Evolutionary conservation across 2,329 filamentous ascomycete genomes (phyloP).

Genomic region (Domatiomyces catenatus): DNA sequence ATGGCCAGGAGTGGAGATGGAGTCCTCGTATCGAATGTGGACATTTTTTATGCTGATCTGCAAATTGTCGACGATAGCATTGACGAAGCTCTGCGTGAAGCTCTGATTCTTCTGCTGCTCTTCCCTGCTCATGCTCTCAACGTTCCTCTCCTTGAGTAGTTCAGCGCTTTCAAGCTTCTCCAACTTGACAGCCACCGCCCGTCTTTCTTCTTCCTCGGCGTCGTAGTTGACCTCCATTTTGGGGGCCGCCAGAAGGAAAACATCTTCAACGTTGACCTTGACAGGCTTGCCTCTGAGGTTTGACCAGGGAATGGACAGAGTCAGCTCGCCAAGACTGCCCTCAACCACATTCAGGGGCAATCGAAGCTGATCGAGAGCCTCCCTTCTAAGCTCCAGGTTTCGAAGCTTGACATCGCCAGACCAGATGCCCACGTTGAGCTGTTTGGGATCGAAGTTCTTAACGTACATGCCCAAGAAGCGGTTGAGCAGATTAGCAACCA

Average conservation of each 20-base stretch:
- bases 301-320: conserved; percentile 90
- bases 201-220: conserved; percentile 74
- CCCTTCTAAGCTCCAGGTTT: conserved; percentile 78
- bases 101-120: conserved; percentile 97
- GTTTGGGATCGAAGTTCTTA: conserved; percentile 95
- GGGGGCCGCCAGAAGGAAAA: conserved; percentile 84
- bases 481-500: conserved; percentile 94
- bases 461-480: conserved; percentile 99
- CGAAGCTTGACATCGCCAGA: conserved; percentile 92
- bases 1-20: conserved; percentile 84
- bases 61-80: conserved; percentile 95
- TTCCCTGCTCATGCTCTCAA: conserved; percentile 85
- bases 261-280: conserved; percentile 89
- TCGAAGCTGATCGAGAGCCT: conserved; percentile 92
- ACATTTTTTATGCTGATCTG: conserved; percentile 98
- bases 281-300: conserved; percentile 90
- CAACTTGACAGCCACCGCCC: conserved; percentile 88
- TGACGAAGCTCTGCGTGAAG: conserved; percentile 86
- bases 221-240: conserved; percentile 92
- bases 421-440: conserved; percentile 98
- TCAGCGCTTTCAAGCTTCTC: conserved; percentile 96
- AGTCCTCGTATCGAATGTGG: conserved; percentile 94
- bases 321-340: conserved; percentile 83
- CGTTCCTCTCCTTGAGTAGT: conserved; percentile 75
- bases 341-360: conserved; percentile 93